Percentiles rank a stretch among this genome's conserved stretches.
Evolutionary conservation across 1,284 basidiomycete genomes (phyloP).

Genomic region (Neotropicomus parvogracilis): DNA sequence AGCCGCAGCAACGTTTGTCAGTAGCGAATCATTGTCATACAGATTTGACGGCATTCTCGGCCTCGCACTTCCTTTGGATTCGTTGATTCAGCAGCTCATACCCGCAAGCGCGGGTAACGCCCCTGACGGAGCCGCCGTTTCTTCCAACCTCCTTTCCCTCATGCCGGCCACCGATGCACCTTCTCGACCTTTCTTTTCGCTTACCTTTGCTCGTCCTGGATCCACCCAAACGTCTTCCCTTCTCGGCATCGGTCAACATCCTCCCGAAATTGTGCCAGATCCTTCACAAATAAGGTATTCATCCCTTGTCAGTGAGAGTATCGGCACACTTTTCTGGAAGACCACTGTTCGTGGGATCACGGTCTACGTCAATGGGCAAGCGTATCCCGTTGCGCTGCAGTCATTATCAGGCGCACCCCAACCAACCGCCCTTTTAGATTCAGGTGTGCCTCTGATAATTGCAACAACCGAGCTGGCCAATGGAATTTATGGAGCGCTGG

Average conservation of each 20-base stretch:
- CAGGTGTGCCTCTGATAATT: constrained; percentile 63
- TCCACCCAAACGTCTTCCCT: constrained; percentile 50
- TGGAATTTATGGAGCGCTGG: constrained; percentile 73
- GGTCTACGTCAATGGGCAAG: constrained; percentile 51
- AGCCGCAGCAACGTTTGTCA: constrained; percentile 55
- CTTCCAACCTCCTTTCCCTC: constrained; percentile 65
- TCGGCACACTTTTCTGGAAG: constrained; percentile 59
- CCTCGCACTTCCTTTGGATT: constrained; percentile 67
- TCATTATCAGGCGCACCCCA: constrained; percentile 34
- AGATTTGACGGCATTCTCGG: constrained; percentile 65
- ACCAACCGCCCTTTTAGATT: constrained; percentile 65
- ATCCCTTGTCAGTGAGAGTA: constrained; percentile 36
- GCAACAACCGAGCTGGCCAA: constrained; percentile 59
- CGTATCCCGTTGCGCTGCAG: constrained; percentile 39
- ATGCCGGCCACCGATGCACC: constrained; percentile 50
- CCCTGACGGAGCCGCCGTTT: constrained; percentile 59
- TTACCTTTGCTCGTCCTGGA: constrained; percentile 66
- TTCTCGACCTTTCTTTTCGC: constrained; percentile 56
- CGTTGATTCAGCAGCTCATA: constrained; percentile 50
- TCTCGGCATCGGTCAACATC: constrained; percentile 66
- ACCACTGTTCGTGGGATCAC: constrained; percentile 51
- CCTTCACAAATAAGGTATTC: constrained; percentile 54
- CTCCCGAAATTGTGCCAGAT: constrained; percentile 46
- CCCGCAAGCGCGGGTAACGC: constrained; percentile 44
- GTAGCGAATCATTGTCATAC: constrained; percentile 50